Base-by-base conservation (phyloP, 208 protist species). In the Histomonas meleagridis region DNA sequence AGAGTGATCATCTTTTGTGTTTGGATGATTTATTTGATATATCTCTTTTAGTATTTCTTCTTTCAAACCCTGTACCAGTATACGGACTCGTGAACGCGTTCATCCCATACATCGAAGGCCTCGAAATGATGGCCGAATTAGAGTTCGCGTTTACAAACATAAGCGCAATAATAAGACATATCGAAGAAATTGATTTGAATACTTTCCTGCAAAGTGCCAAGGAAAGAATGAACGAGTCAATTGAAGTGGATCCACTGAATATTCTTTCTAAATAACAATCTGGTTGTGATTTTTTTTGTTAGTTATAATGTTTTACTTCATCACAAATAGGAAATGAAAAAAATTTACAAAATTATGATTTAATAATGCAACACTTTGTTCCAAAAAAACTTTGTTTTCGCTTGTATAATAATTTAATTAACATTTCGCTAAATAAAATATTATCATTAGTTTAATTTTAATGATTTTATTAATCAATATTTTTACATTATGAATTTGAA, bases 21-120 rank as follows among this genome's bases (percentile, higher is more conserved):
- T n/a, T 86, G 10, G 76, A 86, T 57, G 76, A 86, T 55, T 35
- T 86, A 12, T 86, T 86, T 46, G 76, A 86, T 55, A 86, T 86
- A 38, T 46, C 76, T 12, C 18, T 86, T 2, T 21, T 86, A 12
- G 32, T 55, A 32, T 7, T 86, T 1, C 21, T 86, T 2, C 23
- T 86, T 35, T 12, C 76, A 38, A 46, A 43, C 38, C 76, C 76
- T 1, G 32, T 86, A 26, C 43, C 40, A 14, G 14, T 86, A 12
- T n/a, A 55, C 14, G n/a, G 2, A 14, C 32, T 86, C 18, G 76
- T 86, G 0, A 26, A 86, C 26, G 3, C 43, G 21, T 86, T 86
- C 76, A 14, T 57, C 9, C 76, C 76, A 16, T 86, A 32, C 26
- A 86, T 86, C 18, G 46, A 55, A 49, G 43, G 40, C 5, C 76